Base-by-base conservation (phyloP, 495 filamentous ascomycete species). In the Aspergillus mulundensis region DNA sequence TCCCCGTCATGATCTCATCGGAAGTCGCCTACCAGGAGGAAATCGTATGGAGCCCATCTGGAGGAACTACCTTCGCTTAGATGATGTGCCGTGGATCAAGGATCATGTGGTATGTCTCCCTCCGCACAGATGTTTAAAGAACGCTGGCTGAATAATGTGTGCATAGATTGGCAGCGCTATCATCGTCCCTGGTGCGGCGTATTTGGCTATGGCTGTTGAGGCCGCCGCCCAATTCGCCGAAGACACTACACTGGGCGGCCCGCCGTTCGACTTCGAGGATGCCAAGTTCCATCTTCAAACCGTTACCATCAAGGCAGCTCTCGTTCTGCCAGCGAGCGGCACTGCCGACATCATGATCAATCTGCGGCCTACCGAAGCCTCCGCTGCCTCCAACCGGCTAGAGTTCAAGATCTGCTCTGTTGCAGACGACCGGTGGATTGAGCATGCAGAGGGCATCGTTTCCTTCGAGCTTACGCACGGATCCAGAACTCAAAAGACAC, bases 171-270 rank as follows among this genome's bases (percentile, higher is more conserved):
- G 66, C 59, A 14, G 54, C 32, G 24, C 51, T 46, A 18, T 57
- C 4, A 65, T 86, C 2, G 84, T 80, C 60, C 82, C 83, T 5
- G 75, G 75, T 56, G 74, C 81, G 5, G 81, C 76, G 5, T 84
- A 80, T 60, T 50, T 85, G 36, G 63, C 76, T 1, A 82, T 84
- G 75, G 82, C 79, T 1, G 58, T 84, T 0, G 83, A 87, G 56
- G 80, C 77, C 0, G 60, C 71, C 30, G 12, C 7, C 10, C 58
- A 57, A 24, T 28, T 28, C 25, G 54, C 64, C 73, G 21, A 23
- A 43, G 19, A 32, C 20, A 24, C 56, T 56, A 10, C 23, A n/a
- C 56, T 60, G 2, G 54, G 15, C 5, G 28, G 38, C 38, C 45
- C 18, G 1, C 32, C 30, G 6, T 25, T 54, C 7, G 58, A 46